Evolutionary conservation across 257 asterid species (phyloP), one percentile per base, ranked within the genome.

Genomic region (Solanum arcanum): DNA sequence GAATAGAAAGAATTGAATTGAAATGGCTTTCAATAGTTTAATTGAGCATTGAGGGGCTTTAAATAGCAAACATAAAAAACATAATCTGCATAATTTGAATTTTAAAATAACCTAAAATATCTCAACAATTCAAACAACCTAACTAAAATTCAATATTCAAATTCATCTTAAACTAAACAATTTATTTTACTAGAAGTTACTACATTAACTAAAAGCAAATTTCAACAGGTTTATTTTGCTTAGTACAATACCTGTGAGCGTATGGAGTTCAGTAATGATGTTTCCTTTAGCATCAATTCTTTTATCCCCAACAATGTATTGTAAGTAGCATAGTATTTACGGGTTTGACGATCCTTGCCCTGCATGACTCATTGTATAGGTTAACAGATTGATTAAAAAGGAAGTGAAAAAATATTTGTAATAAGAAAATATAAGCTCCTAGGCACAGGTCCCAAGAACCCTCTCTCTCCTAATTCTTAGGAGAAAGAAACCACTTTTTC

Each of bases 251-350:
- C 99, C 99, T 96, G 99, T 86, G 92, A 90, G 89, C 91, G 93
- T 75, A 96, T 89, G 89, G 99, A 96, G 92, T 93, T 93, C 91
- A 95, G 86, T 90, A 96, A 90, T 46, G 99, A 95, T 87, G 91
- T 95, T 91, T 96, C 99, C 90, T 96, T 96, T 60, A 93, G 91
- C 98, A 94, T 95, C 90, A 95, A 81, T 86, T 95, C 98, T 88
- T 93, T 95, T 52, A 93, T 91, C 95, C 94, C 98, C 94, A 93
- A 89, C 70, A 95, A 89, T 70, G 98, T 94, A 88, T 96, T 95
- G 89, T 89, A 95, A n/a, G 98, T 95, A 83, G 93, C 99, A 89
- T 95, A 95, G 88, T 89, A 90, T 89, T 91, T 93, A 62, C 92
- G 93, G 46, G 97, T 95, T 91, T 92, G 97, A 31, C 87, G 86